Base-by-base conservation (phyloP, 2,329 filamentous ascomycete species). In the Fusarium nelsonii region DNA sequence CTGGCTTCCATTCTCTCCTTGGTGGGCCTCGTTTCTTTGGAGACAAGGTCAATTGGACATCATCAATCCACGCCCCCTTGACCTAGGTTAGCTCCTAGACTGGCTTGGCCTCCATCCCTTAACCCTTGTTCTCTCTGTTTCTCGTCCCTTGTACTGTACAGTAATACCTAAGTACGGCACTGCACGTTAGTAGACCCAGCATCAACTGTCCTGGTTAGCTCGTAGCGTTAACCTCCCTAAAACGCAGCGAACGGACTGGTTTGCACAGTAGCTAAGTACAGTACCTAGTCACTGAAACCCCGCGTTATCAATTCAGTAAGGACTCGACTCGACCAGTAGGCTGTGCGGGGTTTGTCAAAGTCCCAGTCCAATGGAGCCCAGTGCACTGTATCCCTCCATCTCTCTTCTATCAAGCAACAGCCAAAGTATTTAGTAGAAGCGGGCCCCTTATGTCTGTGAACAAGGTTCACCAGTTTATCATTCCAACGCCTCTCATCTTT, bases 351-450 rank as follows among this genome's bases (percentile, higher is more conserved):
- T 71, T 65, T 70, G 67, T 52, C 61, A 58, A 36, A 18, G 30
- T 48, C 46, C 41, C 23, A 23, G 46, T 23, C 36, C 26, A 23
- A 23, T 23, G 23, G 23, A 23, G 23, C 32, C 30, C 36, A 53
- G 16, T 54, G 34, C 28, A 62, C 59, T 63, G 41, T 45, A 62
- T n/a, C 10, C 7, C 28, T 16, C n/a, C 8, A n/a, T 8, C 10
- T 9, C 30, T 30, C 30, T 30, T 30, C 30, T 11, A 8, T 30
- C 8, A 30, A 30, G 30, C 23, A 23, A 36, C 33, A 30, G 23
- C 16, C 14, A 23, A 39, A 63, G 62, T 70, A 70, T 70, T 71
- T 70, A 70, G 68, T 69, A 60, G 68, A 69, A 56, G 69, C 58
- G 54, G 59, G 58, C 61, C 68, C 65, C 70, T 67, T 65, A 46